Conservation (phyloP, 2,329 filamentous ascomycete species). For the Cryphonectria naterciae region DNA sequence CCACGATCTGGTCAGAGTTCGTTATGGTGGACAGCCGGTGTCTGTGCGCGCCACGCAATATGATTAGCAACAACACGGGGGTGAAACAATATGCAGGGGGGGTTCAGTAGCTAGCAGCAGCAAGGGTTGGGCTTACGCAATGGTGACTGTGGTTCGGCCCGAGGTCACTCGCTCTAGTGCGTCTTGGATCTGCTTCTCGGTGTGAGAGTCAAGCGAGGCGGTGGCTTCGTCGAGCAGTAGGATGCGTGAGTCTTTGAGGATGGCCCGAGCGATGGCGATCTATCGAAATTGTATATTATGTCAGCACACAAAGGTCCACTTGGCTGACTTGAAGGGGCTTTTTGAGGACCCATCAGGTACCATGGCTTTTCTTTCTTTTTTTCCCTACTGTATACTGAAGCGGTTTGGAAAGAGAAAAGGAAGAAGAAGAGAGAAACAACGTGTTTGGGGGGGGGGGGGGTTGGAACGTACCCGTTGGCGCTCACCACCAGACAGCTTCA, state of each 20-base stretch:
- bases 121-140: constrained; percentile 44
- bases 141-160: constrained; percentile 57
- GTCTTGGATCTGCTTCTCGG: constrained; percentile 89
- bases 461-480: constrained; percentile 70
- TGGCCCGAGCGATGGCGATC: constrained; percentile 87
- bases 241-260: constrained; percentile 88
- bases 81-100: neutral
- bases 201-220: constrained; percentile 87
- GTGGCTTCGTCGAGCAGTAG: constrained; percentile 94
- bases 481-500: constrained; percentile 86
- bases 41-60: constrained; percentile 35
- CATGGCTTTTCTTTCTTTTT: neutral
- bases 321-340: neutral
- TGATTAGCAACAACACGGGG: neutral
- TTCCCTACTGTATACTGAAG: neutral
- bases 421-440: neutral
- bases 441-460: too few relatives aligned
- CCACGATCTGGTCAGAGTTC: constrained; percentile 58
- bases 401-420: neutral
- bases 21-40: constrained; percentile 63
- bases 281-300: neutral
- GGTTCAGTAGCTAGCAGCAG: neutral
- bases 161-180: constrained; percentile 33
- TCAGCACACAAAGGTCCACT: neutral
- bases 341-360: neutral